Base-by-base conservation (phyloP, 768 basidiomycete species). In the Boletus eberwhitei region DNA sequence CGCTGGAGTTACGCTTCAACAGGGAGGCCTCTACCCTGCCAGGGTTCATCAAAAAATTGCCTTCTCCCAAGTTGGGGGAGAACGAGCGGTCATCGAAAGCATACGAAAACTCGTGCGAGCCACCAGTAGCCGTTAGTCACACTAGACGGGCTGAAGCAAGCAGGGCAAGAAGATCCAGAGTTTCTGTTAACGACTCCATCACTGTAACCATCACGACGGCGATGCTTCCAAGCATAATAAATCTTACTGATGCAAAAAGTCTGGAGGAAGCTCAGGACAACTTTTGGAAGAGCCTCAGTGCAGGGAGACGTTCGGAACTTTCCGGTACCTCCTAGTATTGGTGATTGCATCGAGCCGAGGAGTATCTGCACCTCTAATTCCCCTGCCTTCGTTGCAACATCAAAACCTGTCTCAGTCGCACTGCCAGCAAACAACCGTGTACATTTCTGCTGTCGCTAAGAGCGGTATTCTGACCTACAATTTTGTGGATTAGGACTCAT, bases 161-260 rank as follows among this genome's bases (percentile, higher is more conserved):
- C 36, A 54, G 26, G 45, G 21, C 43, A 43, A 53, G 53, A 38
- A 50, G 44, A 59, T 36, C 26, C 43, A 52, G 29, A 21, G 43
- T 35, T 44, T 37, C 49, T 47, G 58, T 52, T 17, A 19, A 55
- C 39, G 24, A 50, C 42, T 16, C 47, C 57, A 53, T 62, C 64
- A 55, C 41, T 46, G 67, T 69, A 67, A 67, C 67, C 65, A 67
- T 64, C 62, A 39, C 64, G 40, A 67, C 67, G 39, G 41, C 24
- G 14, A 56, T 51, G 57, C 66, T 69, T 67, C 67, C 32, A 12
- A 54, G 53, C 19, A 54, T 48, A 61, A 69, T 66, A 51, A 62
- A 67, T 69, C 57, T 63, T 35, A 11, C 41, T 58, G 64, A 61
- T 58, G 35, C 52, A 43, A 65, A 63, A 67, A 62, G 57, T 50